Conservation (phyloP, 2,329 filamentous ascomycete species). For the Fusarium nurragi region DNA sequence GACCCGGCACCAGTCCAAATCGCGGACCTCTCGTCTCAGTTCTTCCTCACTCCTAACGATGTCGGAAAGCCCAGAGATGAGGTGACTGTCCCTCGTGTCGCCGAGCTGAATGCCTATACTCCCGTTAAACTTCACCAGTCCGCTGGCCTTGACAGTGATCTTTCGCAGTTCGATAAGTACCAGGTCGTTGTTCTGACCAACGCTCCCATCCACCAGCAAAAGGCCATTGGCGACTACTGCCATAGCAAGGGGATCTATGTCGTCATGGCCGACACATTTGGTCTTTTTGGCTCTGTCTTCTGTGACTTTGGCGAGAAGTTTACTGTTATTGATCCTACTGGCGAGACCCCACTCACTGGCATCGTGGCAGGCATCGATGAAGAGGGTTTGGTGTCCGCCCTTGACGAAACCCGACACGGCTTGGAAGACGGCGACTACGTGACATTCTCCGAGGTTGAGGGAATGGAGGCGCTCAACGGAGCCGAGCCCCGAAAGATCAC, state of each 20-base stretch:
- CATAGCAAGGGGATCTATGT: slow-evolving; percentile 93
- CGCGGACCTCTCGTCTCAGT: slow-evolving; percentile 93
- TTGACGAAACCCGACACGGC: slow-evolving; percentile 94
- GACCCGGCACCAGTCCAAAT: slow-evolving; percentile 87
- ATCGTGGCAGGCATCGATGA: slow-evolving; percentile 92
- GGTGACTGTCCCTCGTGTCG: slow-evolving; percentile 87
- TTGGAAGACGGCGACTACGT: slow-evolving; percentile 97
- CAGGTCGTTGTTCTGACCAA: slow-evolving; percentile 93
- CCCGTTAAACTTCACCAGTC: slow-evolving; percentile 82
- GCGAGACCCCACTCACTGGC: slow-evolving; percentile 85
- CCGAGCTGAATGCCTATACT: slow-evolving; percentile 96
- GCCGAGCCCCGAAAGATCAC: slow-evolving; percentile 88
- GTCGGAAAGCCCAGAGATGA: slow-evolving; percentile 91
- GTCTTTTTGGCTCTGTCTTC: slow-evolving; percentile 94
- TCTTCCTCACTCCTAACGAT: slow-evolving; percentile 90
- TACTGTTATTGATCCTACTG: slow-evolving; percentile 86
- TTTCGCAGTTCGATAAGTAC: slow-evolving; percentile 86
- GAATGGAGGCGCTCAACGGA: slow-evolving; percentile 88
- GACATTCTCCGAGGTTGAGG: slow-evolving; percentile 91
- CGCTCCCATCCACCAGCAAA: slow-evolving; percentile 81
- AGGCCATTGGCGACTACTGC: slow-evolving; percentile 89
- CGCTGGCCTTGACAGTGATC: slow-evolving; percentile 73
- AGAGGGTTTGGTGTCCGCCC: slow-evolving; percentile 87
- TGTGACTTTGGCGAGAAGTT: slow-evolving; percentile 98
- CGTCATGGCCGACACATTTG: slow-evolving; percentile 87